Conservation (phyloP, 495 filamentous ascomycete genomes). For the Talaromyces nanjingensis region DNA sequence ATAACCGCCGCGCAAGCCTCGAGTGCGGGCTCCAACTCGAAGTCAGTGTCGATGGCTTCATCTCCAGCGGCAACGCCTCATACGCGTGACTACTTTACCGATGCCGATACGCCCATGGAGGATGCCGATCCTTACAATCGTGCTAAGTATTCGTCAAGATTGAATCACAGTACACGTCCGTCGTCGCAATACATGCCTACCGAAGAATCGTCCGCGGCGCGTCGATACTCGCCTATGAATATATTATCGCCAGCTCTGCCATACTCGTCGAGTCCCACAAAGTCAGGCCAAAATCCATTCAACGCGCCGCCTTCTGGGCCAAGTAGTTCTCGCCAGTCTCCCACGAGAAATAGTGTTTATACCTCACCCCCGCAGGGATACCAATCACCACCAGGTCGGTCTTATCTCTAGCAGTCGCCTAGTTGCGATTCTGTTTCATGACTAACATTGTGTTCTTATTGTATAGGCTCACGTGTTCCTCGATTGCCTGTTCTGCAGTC, state of each 20-base stretch:
- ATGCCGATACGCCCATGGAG: constrained; percentile 85
- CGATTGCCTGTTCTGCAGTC: constrained; percentile 65
- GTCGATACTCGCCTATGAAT: constrained; percentile 94
- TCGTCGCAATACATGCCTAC: constrained; percentile 60
- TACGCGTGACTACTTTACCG: constrained; percentile 58
- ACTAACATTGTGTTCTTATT: constrained; percentile 21
- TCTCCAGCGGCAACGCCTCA: constrained; percentile 62
- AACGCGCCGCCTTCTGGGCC: constrained; percentile 32
- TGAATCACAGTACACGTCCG: constrained; percentile 56
- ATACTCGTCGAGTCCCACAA: constrained; percentile 51
- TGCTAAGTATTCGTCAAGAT: constrained; percentile 68
- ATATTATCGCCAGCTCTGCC: constrained; percentile 57
- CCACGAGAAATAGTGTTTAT: constrained; percentile 49
- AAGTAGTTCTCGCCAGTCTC: constrained; percentile 48
- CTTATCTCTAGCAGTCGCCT: constrained; percentile 31
- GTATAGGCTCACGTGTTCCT: constrained; percentile 31
- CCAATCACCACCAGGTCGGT: constrained; percentile 44
- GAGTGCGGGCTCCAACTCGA: constrained; percentile 47
- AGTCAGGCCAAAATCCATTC: constrained; percentile 40
- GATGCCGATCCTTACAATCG: constrained; percentile 81
- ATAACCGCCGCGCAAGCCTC: constrained; percentile 35
- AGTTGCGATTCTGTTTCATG: constrained; percentile 1
- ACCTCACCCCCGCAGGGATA: constrained; percentile 57
- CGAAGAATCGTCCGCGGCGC: constrained; percentile 75
- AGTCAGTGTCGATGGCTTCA: constrained; percentile 47